Base-by-base conservation (phyloP, 2,329 filamentous ascomycete species). In the Conoideocrella luteorostrata region DNA sequence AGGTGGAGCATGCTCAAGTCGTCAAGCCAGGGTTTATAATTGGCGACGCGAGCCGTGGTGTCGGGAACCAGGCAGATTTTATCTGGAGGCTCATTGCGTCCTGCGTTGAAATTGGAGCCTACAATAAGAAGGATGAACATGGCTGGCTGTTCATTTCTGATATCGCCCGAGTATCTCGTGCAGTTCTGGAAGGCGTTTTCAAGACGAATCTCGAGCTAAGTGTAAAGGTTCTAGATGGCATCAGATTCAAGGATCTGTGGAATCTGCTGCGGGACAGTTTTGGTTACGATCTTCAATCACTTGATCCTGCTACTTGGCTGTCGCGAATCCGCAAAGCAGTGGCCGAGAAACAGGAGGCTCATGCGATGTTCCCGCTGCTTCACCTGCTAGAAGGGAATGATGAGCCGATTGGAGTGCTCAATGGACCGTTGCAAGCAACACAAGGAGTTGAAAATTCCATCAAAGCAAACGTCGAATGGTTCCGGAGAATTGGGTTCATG, bases 1-100 rank as follows among this genome's bases (percentile, higher is more conserved):
- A 33, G 6, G 6, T 15, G 13, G 24, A 44, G 12, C 11, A 23
- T 33, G 21, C 36, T n/a, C 42, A 28, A 2, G 29, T 44, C 10
- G 35, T 44, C 5, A 44, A 44, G 28, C 42, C 42, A 15, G 39
- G 42, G 20, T 44, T 26, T 35, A 44, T 44, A 34, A 44, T 44
- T 26, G 42, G 42, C 26, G 42, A 44, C 26, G 42, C 29, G 24
- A 28, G n/a, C 9, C 17, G 21, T 7, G 42, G 42, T 17, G 26
- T 32, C 20, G 42, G 35, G n/a, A 44, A 44, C 22, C 26, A 32
- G 15, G 18, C 23, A 20, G 42, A 44, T 20, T 44, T 33, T 15
- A 6, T 44, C 9, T 44, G 42, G 42, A 23, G 26, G 17, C 20
- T 39, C 5, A 44, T 30, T 4, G 35, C 21, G 26, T 24, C 20